These are phyloP conservation scores for Epichloe brachyelytri DNA, from an alignment of 2,329 filamentous ascomycete species.

Conservation along the genomic window DNA sequence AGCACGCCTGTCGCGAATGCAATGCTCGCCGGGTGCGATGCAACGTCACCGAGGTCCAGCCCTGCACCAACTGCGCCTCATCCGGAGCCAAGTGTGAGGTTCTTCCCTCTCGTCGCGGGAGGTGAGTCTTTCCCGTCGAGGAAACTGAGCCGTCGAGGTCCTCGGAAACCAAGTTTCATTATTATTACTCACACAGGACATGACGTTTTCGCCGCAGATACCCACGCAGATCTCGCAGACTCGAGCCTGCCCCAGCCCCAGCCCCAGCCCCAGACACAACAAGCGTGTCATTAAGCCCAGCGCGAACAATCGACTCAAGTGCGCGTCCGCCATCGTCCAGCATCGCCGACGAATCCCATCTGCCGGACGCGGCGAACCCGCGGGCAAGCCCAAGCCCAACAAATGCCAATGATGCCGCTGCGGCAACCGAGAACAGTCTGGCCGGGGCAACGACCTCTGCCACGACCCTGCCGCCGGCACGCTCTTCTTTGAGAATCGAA, in stretches of 20 bases:
- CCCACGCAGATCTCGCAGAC: slow-evolving; percentile 11
- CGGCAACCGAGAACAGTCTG: not conserved
- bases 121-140: slow-evolving; percentile 10
- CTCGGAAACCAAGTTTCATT: too few relatives aligned
- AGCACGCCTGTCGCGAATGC: slow-evolving; percentile 23
- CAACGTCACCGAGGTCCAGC: slow-evolving; percentile 21
- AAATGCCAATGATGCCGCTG: slow-evolving; percentile 1
- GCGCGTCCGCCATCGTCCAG: slow-evolving; percentile 1
- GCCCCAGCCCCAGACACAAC: slow-evolving; percentile 5
- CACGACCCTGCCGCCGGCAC: too few relatives aligned
- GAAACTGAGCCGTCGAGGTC: too few relatives aligned
- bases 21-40: slow-evolving; percentile 22
- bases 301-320: not conserved
- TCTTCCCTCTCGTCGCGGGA: slow-evolving; percentile 20
- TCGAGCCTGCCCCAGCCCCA: slow-evolving; percentile 8
- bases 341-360: not conserved
- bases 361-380: not conserved
- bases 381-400: not conserved
- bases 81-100: slow-evolving; percentile 18
- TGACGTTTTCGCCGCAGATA: slow-evolving; percentile 9
- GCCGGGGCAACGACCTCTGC: too few relatives aligned
- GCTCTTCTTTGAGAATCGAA: slow-evolving; percentile 26
- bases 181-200: too few relatives aligned
- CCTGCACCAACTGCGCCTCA: slow-evolving; percentile 19
- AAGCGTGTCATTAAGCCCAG: not conserved